phyloP scores from a whole-genome alignment of 1,284 basidiomycete species.

The Amylostereum areolatum region DNA sequence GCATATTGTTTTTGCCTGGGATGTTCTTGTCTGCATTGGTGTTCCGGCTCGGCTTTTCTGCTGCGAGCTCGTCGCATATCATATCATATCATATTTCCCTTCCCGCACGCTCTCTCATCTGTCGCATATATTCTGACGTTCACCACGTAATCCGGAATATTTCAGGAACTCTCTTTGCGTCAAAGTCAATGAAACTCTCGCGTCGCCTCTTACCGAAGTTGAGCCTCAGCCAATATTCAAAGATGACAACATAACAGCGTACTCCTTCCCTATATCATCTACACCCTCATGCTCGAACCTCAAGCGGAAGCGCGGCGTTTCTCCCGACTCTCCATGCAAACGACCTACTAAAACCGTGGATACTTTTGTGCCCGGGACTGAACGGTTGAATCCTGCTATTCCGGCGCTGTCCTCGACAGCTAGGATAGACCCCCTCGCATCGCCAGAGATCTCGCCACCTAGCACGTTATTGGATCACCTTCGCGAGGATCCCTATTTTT shows the following conservation, averaged over 20 bases:
- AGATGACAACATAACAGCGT: conserved; percentile 63
- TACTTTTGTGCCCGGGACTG: neutral
- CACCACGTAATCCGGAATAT: neutral
- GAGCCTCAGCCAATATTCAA: conserved; percentile 40
- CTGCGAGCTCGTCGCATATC: too few relatives aligned
- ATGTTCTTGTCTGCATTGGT: too few relatives aligned
- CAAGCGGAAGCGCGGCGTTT: conserved; percentile 23
- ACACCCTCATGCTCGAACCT: conserved; percentile 2
- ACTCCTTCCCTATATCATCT: conserved; percentile 51
- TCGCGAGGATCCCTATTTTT: conserved; percentile 23
- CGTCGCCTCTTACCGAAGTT: conserved; percentile 17
- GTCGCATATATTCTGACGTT: neutral
- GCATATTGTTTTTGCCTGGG: neutral
- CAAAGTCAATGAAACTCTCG: conserved; percentile 40
- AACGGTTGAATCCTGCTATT: neutral
- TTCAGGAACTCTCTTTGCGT: conserved; percentile 46
- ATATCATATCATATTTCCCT: neutral
- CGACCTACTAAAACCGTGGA: conserved; percentile 17
- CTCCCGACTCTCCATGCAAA: conserved; percentile 28
- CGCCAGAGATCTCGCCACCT: neutral
- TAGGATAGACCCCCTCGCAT: neutral
- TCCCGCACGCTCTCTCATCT: neutral
- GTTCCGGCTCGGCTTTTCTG: too few relatives aligned
- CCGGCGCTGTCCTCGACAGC: neutral
- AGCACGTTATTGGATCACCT: conserved; percentile 7